These are phyloP conservation scores for Massariosphaeria phaeospora DNA, from an alignment of 495 filamentous ascomycete genomes.

Conservation along the genomic window DNA sequence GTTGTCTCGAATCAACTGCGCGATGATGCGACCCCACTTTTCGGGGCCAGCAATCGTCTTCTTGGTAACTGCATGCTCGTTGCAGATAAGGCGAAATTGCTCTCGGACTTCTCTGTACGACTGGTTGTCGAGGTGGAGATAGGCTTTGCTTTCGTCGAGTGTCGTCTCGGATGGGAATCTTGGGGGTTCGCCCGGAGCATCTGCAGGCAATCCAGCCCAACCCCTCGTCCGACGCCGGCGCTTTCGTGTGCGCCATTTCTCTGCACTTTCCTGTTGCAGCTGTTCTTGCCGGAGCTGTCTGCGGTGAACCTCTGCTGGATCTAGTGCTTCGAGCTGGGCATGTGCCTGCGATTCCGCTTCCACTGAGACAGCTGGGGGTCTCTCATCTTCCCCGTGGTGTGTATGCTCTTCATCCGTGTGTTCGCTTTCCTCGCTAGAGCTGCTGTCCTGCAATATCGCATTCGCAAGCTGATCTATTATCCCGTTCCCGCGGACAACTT, in stretches of 20 bases:
- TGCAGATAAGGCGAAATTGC: constrained; percentile 65
- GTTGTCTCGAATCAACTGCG: constrained; percentile 60
- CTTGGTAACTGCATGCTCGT: constrained; percentile 59
- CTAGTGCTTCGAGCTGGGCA: constrained; percentile 1
- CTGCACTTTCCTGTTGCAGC: constrained; percentile 59
- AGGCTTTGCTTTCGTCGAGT: constrained; percentile 70
- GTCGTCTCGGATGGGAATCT: constrained; percentile 79
- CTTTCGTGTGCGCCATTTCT: constrained; percentile 61
- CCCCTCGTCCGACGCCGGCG: constrained; percentile 66
- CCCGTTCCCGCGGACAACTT: neutral
- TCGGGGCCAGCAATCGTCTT: constrained; percentile 70
- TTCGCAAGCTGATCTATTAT: constrained; percentile 13
- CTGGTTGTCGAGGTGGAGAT: constrained; percentile 58
- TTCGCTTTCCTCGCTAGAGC: constrained; percentile 8
- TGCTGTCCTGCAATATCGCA: constrained; percentile 10
- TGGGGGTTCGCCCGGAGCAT: constrained; percentile 63
- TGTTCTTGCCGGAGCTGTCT: constrained; percentile 35
- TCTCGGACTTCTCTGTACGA: constrained; percentile 60
- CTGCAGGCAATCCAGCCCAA: constrained; percentile 67
- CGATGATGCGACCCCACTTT: constrained; percentile 67
- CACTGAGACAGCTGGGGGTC: too few species aligned
- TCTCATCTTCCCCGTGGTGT: too few species aligned
- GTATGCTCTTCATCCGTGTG: constrained; percentile 2
- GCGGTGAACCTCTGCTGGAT: constrained; percentile 34
- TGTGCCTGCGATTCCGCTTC: neutral